A percentile compares a stretch with the other conserved stretches of the same genome.
Conservation (phyloP, 2,329 filamentous ascomycete species). For the Nakataea oryzae region DNA sequence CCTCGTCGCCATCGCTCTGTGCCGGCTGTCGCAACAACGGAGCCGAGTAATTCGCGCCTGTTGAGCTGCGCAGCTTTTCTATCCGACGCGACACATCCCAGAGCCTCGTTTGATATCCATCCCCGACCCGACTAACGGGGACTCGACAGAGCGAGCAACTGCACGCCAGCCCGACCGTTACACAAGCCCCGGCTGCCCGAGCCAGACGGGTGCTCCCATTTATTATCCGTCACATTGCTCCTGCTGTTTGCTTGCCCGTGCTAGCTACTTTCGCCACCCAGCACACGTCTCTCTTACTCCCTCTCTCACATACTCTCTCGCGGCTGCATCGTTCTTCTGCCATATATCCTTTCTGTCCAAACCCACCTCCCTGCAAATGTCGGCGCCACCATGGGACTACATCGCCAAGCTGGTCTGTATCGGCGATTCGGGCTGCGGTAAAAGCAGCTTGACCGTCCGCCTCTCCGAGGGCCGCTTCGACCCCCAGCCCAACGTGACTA, state of each 20-base stretch:
- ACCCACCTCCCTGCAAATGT: conserved; percentile 17
- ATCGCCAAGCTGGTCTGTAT: conserved; percentile 98
- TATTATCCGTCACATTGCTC: background rate
- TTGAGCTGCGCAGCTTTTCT: background rate
- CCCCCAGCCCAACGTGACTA: conserved; percentile 90
- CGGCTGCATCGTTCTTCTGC: background rate
- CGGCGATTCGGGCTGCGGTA: conserved; percentile 91
- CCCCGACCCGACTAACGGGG: background rate
- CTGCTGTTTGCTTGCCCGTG: no score
- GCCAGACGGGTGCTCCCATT: background rate
- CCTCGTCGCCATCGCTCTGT: background rate
- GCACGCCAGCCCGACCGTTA: background rate
- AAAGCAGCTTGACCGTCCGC: conserved; percentile 86
- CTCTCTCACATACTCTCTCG: background rate
- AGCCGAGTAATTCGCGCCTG: background rate
- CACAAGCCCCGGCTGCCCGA: background rate
- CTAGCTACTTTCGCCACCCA: no score
- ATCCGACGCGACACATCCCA: background rate
- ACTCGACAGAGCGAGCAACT: background rate
- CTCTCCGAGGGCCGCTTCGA: conserved; percentile 96
- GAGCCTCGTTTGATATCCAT: background rate
- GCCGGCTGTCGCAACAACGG: background rate
- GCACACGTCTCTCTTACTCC: no score
- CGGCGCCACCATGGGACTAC: conserved; percentile 70
- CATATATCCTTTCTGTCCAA: conserved; percentile 12